Percentiles rank a stretch among this genome's conserved stretches.
These are phyloP conservation scores for Petunia secreta DNA, from an alignment of 257 asterid species.

Conservation along the genomic window DNA sequence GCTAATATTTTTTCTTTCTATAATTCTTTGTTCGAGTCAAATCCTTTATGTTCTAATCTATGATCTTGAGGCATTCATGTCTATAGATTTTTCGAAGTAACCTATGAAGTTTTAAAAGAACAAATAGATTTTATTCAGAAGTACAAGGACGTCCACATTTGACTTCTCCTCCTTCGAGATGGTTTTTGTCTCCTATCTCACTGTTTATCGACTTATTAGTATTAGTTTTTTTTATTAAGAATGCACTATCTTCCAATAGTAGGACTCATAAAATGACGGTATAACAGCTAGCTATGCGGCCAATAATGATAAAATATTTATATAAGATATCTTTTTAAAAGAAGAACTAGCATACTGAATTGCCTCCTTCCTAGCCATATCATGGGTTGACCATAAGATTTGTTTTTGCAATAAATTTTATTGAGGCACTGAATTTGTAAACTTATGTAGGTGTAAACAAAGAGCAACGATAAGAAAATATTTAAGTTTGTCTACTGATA, in stretches of 20 bases:
- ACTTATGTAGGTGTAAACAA: neutral
- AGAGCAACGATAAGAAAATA: neutral
- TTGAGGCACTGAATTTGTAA: neutral
- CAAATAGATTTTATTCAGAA: neutral
- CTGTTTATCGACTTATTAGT: neutral
- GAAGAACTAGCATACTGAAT: neutral
- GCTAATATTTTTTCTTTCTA: neutral
- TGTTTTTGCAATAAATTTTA: neutral
- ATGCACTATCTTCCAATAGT: neutral
- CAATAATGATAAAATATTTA: neutral
- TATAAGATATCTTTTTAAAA: neutral
- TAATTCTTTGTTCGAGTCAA: conserved; percentile 1
- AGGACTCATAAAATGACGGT: conserved; percentile 5
- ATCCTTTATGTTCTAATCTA: conserved; percentile 20
- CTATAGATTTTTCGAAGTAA: conserved; percentile 2
- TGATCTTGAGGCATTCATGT: conserved; percentile 20
- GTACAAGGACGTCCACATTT: neutral
- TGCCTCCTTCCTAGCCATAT: conserved; percentile 22
- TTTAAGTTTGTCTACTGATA: neutral
- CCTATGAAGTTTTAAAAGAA: conserved; percentile 1
- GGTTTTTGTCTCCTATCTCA: neutral
- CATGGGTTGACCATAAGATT: neutral
- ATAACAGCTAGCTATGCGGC: neutral
- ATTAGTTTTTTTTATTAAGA: neutral
- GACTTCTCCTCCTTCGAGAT: conserved; percentile 20